Evolutionary conservation across 2,329 filamentous ascomycete genomes (phyloP).

Genomic region (Ceratocystis destructans): DNA sequence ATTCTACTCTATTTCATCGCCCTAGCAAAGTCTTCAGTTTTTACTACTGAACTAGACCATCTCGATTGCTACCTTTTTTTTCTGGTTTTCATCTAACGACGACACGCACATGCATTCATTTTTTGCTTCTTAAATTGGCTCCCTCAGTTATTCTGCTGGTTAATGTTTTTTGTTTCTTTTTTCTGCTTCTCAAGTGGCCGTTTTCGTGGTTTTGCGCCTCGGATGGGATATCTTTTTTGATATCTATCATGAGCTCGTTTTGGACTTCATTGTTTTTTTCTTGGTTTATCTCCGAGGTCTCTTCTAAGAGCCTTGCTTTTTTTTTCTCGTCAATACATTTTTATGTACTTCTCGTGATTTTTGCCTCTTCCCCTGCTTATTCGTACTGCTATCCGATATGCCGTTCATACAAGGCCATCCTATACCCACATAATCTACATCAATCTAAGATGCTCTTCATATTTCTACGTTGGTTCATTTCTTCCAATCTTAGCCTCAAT

Average conservation of each 20-base stretch:
- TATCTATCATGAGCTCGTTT: background rate
- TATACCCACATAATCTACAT: background rate
- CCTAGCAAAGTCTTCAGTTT: background rate
- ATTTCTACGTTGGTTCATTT: background rate
- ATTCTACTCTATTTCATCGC: background rate
- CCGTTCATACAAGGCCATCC: background rate
- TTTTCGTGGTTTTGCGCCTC: background rate
- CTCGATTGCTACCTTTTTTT: background rate
- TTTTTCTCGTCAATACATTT: constrained; percentile 14
- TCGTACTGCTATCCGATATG: background rate
- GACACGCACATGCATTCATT: constrained; percentile 9
- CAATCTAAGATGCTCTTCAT: background rate
- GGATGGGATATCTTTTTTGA: background rate
- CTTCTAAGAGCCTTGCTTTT: constrained; percentile 4
- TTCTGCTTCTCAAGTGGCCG: background rate
- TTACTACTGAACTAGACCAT: background rate
- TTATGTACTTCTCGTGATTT: constrained; percentile 13
- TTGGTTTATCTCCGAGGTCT: background rate
- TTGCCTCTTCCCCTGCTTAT: constrained; percentile 12
- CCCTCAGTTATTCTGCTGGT: background rate
- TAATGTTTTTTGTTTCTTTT: background rate
- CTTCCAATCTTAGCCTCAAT: background rate
- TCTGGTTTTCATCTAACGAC: background rate
- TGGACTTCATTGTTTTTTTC: background rate
- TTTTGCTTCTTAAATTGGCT: constrained; percentile 14